Evolutionary conservation across 1,139 yeast genomes (phyloP).

Genomic region (Ashbya aceris): DNA sequence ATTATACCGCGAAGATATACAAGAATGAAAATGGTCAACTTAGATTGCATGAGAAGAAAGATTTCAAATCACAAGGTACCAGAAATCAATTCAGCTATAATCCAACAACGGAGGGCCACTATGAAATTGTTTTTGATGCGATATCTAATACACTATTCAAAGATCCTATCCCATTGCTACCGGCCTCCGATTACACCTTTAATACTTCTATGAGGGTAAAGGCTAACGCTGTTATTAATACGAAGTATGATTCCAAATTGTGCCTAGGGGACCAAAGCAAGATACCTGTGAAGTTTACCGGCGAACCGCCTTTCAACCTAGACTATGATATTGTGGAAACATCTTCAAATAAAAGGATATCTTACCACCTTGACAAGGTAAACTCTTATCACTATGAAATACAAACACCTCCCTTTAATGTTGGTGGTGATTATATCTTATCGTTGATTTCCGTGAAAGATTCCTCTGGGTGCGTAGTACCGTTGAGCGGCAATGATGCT

Average conservation of each 20-base stretch:
- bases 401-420: constrained; percentile 42
- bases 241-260: constrained; percentile 27
- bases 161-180: constrained; percentile 29
- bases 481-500: constrained; percentile 50
- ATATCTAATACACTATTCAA: constrained; percentile 49
- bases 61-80: constrained; percentile 32
- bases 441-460: constrained; percentile 60
- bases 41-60: constrained; percentile 32
- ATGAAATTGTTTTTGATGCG: constrained; percentile 57
- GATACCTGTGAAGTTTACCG: constrained; percentile 56
- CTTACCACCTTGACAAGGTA: constrained; percentile 39
- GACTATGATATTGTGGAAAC: constrained; percentile 56
- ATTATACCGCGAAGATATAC: constrained; percentile 52
- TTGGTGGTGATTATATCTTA: constrained; percentile 65
- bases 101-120: constrained; percentile 77
- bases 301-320: constrained; percentile 70
- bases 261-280: constrained; percentile 40
- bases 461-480: constrained; percentile 63
- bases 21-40: constrained; percentile 35
- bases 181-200: constrained; percentile 29
- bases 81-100: constrained; percentile 54
- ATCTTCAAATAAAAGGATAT: constrained; percentile 37
- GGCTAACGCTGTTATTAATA: constrained; percentile 32
- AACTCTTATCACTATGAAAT: constrained; percentile 35
- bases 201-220: constrained; percentile 37